phyloP scores from a whole-genome alignment of 257 asterid genomes.

The Gardenia jasminoides region DNA sequence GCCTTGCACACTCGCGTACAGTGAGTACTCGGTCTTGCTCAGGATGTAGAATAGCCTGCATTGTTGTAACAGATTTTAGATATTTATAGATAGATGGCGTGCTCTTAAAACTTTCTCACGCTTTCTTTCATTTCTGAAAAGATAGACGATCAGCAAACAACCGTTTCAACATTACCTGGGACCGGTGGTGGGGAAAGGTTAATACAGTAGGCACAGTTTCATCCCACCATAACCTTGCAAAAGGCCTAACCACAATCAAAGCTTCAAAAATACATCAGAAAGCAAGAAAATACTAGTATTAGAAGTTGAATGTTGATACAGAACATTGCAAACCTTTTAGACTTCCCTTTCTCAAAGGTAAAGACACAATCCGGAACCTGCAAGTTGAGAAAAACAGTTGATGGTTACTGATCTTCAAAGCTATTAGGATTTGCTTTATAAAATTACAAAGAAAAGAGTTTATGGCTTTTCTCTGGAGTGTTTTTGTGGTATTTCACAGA shows the following conservation, averaged over 20 bases:
- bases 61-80: background rate
- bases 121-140: background rate
- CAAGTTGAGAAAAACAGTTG: background rate
- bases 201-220: conserved; percentile 77
- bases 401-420: background rate
- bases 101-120: background rate
- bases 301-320: conserved; percentile 1
- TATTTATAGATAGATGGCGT: background rate
- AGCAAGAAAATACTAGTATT: background rate
- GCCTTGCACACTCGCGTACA: conserved; percentile 71
- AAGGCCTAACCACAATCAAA: conserved; percentile 42
- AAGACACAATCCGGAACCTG: conserved; percentile 59
- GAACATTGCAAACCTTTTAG: conserved; percentile 38
- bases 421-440: background rate
- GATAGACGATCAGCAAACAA: background rate
- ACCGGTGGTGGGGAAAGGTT: conserved; percentile 55
- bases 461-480: background rate
- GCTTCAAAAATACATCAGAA: conserved; percentile 2
- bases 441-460: background rate
- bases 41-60: conserved; percentile 66
- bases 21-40: conserved; percentile 83
- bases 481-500: background rate
- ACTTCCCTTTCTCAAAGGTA: conserved; percentile 56
- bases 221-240: conserved; percentile 90
- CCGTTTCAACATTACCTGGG: conserved; percentile 22